Percentiles rank a stretch among this genome's conserved stretches.
phyloP scores from a whole-genome alignment of 768 basidiomycete genomes.

The Goffeauzyma gilvescens region DNA sequence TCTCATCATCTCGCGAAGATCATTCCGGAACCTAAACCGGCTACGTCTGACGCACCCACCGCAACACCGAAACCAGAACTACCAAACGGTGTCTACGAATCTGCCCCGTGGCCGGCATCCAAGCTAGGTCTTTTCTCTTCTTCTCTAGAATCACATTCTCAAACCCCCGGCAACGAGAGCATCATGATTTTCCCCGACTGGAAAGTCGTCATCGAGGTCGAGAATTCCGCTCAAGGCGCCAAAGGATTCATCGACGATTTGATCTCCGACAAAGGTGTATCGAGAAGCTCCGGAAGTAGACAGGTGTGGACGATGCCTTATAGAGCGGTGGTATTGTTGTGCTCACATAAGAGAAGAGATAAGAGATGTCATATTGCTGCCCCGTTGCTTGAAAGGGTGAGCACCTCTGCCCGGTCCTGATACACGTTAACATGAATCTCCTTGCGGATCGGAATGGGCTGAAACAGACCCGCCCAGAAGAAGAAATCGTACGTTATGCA shows the following conservation, averaged over 20 bases:
- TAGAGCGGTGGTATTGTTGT: slow-evolving; percentile 70
- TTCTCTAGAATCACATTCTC: slow-evolving; percentile 55
- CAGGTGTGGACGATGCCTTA: slow-evolving; percentile 72
- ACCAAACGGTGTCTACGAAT: slow-evolving; percentile 3
- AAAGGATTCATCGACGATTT: slow-evolving; percentile 44
- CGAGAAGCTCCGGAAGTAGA: slow-evolving; percentile 37
- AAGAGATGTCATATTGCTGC: slow-evolving; percentile 79
- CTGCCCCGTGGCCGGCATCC: slow-evolving; percentile 35
- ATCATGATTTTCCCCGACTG: slow-evolving; percentile 86
- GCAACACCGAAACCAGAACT: slow-evolving; percentile 1
- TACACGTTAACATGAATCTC: too few species aligned
- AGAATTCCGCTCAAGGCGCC: slow-evolving; percentile 46
- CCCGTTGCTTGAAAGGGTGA: slow-evolving; percentile 35
- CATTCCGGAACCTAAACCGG: slow-evolving; percentile 2
- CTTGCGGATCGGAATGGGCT: too few species aligned
- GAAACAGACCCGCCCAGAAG: too few species aligned
- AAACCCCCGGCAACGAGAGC: slow-evolving; percentile 47
- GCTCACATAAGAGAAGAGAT: slow-evolving; percentile 83
- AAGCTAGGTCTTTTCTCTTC: slow-evolving; percentile 53
- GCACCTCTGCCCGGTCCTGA: too few species aligned
- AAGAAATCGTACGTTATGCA: too few species aligned
- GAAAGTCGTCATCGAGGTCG: slow-evolving; percentile 58
- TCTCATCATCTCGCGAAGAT: slow-evolving; percentile 41
- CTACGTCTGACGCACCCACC: slow-evolving; percentile 8
- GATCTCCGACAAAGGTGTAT: slow-evolving; percentile 3